These are phyloP conservation scores for Penicillium occitanis DNA, from an alignment of 2,329 filamentous ascomycete genomes.

Conservation along the genomic window DNA sequence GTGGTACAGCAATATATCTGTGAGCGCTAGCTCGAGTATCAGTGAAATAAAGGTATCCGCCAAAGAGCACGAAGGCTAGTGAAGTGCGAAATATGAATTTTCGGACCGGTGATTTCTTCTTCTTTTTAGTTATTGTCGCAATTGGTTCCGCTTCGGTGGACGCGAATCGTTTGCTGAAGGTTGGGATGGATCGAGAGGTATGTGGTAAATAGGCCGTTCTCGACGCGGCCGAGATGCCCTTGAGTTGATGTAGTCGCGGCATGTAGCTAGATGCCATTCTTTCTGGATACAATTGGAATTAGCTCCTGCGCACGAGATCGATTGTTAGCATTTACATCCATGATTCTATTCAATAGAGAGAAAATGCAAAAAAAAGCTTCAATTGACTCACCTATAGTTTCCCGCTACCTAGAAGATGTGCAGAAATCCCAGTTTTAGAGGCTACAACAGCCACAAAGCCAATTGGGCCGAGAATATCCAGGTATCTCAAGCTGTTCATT, in stretches of 20 bases:
- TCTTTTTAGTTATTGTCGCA: slow-evolving; percentile 25
- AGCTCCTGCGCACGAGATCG: neutral
- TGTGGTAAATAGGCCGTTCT: neutral
- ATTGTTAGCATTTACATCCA: neutral
- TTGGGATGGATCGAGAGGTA: neutral
- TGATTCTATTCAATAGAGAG: neutral
- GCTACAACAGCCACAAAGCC: neutral
- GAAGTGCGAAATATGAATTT: slow-evolving; percentile 50
- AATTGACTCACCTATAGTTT: neutral
- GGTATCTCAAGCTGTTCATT: neutral
- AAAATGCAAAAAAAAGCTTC: neutral
- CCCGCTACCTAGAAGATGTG: neutral
- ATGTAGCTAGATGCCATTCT: neutral
- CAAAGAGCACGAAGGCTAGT: slow-evolving; percentile 49
- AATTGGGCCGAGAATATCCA: neutral
- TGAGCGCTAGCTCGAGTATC: slow-evolving; percentile 72
- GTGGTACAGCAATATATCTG: slow-evolving; percentile 60
- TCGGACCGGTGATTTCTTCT: slow-evolving; percentile 31
- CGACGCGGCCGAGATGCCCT: neutral
- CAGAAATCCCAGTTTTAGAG: neutral
- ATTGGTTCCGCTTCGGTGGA: slow-evolving; percentile 14
- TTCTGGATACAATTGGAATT: neutral
- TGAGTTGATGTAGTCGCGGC: neutral
- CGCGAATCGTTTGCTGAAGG: slow-evolving; percentile 11
- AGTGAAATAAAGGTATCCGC: slow-evolving; percentile 67